These are phyloP conservation scores for Crithidia thermophila DNA, from an alignment of 208 protist species.

Conservation along the genomic window DNA sequence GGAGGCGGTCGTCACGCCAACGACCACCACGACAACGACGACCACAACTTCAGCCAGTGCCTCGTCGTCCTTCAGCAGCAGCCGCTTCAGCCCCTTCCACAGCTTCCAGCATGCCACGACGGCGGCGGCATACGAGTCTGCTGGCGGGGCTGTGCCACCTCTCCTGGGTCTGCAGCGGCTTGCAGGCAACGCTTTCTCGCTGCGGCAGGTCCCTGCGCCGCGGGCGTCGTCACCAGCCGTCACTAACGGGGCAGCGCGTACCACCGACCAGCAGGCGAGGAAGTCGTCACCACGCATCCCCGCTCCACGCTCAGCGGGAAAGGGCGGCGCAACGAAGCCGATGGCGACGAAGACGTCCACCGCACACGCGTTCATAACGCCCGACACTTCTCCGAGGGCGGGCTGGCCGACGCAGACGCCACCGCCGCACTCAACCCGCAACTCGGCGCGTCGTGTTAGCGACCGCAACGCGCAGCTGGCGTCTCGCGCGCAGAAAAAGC, in stretches of 20 bases:
- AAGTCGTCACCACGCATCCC: neutral
- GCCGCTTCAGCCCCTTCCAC: neutral
- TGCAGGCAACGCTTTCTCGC: conserved; percentile 21
- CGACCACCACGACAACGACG: neutral
- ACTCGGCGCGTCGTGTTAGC: neutral
- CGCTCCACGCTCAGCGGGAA: too few relatives aligned
- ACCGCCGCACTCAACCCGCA: neutral
- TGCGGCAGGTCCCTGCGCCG: conserved; percentile 12
- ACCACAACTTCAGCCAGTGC: conserved; percentile 1
- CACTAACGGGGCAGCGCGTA: too few relatives aligned
- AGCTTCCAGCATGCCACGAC: neutral
- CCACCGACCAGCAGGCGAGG: too few relatives aligned
- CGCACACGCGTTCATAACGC: neutral
- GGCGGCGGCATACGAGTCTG: neutral
- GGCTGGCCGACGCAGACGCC: neutral
- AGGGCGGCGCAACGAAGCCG: too few relatives aligned
- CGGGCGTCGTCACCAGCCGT: neutral
- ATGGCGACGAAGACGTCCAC: neutral
- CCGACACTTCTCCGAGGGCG: neutral
- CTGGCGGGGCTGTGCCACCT: conserved; percentile 1
- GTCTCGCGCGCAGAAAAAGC: neutral
- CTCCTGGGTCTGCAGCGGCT: conserved; percentile 19
- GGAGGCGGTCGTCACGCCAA: neutral
- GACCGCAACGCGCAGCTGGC: neutral
- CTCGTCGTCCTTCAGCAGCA: conserved; percentile 7